Conservation (phyloP, 75 land plant genomes). For the Selaginella tamariscina region DNA sequence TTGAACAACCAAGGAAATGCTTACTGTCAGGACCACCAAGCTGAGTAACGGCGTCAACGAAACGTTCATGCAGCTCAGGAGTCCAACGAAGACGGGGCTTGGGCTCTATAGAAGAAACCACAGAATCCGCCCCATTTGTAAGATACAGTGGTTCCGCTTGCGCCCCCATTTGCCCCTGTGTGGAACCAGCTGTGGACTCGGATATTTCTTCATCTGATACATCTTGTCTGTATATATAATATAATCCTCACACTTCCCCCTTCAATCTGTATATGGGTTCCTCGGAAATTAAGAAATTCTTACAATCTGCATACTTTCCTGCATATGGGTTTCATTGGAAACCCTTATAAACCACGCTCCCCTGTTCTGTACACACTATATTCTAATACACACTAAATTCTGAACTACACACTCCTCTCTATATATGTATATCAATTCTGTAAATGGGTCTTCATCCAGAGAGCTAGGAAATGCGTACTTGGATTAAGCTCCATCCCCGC, state of each 20-base stretch:
- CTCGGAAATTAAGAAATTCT: no score
- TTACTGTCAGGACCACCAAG: slow-evolving; percentile 14
- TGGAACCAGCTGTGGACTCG: not conserved
- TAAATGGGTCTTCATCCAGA: no score
- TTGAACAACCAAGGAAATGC: not conserved
- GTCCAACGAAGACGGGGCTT: slow-evolving; percentile 8
- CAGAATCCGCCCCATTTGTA: not conserved
- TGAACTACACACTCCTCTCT: no score
- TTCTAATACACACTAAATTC: no score
- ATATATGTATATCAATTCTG: no score
- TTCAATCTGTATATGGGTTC: no score
- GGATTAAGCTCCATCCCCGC: not conserved
- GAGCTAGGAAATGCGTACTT: not conserved
- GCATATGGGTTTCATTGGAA: no score
- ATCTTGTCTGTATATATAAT: no score
- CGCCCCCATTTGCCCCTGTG: not conserved
- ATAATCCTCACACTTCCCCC: no score
- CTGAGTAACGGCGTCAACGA: slow-evolving; percentile 10
- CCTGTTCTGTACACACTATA: no score
- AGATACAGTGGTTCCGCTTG: slow-evolving; percentile 2
- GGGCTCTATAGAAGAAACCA: slow-evolving; percentile 3
- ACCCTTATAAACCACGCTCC: no score
- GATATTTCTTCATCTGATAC: slow-evolving; percentile 14
- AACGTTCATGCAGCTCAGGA: slow-evolving; percentile 6
- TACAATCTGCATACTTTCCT: no score